A percentile compares a stretch with the other conserved stretches of the same genome.
Conservation (phyloP, 2,329 filamentous ascomycete genomes). For the Pestalotiopsis fici region DNA sequence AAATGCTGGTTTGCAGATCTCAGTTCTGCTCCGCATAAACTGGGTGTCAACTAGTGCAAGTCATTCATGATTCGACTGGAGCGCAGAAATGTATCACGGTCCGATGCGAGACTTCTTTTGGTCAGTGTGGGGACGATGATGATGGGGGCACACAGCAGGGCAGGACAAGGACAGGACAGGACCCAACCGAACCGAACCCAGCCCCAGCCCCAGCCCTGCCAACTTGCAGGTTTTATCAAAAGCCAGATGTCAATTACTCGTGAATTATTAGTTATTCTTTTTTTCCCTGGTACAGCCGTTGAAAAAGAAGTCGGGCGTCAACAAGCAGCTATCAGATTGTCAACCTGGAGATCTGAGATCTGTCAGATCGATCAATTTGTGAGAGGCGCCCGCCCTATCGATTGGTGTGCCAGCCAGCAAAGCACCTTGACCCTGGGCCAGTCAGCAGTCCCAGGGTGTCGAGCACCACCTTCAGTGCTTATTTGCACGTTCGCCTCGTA, state of each 20-base stretch:
- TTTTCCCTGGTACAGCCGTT: neutral
- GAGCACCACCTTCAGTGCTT: no score
- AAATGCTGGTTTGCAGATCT: neutral
- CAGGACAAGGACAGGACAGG: no score
- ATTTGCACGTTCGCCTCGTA: neutral
- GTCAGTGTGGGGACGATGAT: neutral
- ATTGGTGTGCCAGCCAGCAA: no score
- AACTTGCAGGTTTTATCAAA: neutral
- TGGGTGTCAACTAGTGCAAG: neutral
- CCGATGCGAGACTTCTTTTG: neutral
- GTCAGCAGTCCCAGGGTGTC: no score
- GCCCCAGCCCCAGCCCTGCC: neutral
- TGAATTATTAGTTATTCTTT: neutral
- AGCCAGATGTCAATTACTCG: neutral
- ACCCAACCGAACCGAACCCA: neutral
- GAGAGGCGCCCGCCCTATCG: neutral
- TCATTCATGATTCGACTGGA: neutral
- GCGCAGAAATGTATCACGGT: neutral
- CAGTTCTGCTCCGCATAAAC: slow-evolving; percentile 1
- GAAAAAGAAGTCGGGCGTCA: neutral
- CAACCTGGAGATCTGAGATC: neutral
- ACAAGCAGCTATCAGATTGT: neutral
- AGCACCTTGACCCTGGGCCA: no score
- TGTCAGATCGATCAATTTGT: neutral
- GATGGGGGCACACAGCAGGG: neutral